These are phyloP conservation scores for Aspergillus quadrilineatus DNA, from an alignment of 2,329 filamentous ascomycete species.

Conservation along the genomic window DNA sequence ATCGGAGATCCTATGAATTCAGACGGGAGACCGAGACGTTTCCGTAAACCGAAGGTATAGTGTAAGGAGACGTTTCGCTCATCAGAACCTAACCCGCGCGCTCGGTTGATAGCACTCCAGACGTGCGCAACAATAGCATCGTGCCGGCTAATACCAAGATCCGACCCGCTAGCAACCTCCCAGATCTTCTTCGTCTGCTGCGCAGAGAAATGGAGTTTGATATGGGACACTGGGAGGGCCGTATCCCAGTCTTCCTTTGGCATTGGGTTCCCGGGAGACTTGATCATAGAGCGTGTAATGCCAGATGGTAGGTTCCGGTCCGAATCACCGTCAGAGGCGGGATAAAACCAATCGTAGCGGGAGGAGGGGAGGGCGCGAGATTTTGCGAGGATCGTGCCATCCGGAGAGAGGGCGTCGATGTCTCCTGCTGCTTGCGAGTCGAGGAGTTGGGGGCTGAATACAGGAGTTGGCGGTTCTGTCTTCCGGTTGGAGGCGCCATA, in stretches of 20 bases:
- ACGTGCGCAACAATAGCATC: slow-evolving; percentile 51
- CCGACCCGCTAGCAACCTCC: neutral
- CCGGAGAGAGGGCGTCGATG: slow-evolving; percentile 22
- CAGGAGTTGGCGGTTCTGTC: neutral
- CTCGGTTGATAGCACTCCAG: slow-evolving; percentile 47
- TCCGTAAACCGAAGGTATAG: neutral
- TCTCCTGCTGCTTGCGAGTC: slow-evolving; percentile 33
- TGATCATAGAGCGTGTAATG: slow-evolving; percentile 20
- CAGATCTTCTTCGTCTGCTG: slow-evolving; percentile 29
- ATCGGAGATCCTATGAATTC: neutral
- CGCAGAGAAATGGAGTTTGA: slow-evolving; percentile 40
- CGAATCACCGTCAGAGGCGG: slow-evolving; percentile 11
- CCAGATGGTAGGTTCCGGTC: slow-evolving; percentile 9
- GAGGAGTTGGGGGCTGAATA: slow-evolving; percentile 44
- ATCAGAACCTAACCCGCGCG: slow-evolving; percentile 26
- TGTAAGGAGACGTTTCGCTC: slow-evolving; percentile 8
- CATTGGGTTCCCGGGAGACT: slow-evolving; percentile 39
- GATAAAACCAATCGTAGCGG: slow-evolving; percentile 50
- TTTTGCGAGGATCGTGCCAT: slow-evolving; percentile 28
- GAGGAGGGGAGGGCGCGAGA: slow-evolving; percentile 42
- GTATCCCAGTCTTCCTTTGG: slow-evolving; percentile 44
- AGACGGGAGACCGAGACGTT: neutral
- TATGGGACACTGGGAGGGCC: slow-evolving; percentile 31
- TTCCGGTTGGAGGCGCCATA: too few species aligned
- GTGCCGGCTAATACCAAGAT: slow-evolving; percentile 38